Percentiles rank a stretch among this genome's conserved stretches.
Evolutionary conservation across 2,329 filamentous ascomycete species (phyloP).

Genomic region (Laburnicola sp.): DNA sequence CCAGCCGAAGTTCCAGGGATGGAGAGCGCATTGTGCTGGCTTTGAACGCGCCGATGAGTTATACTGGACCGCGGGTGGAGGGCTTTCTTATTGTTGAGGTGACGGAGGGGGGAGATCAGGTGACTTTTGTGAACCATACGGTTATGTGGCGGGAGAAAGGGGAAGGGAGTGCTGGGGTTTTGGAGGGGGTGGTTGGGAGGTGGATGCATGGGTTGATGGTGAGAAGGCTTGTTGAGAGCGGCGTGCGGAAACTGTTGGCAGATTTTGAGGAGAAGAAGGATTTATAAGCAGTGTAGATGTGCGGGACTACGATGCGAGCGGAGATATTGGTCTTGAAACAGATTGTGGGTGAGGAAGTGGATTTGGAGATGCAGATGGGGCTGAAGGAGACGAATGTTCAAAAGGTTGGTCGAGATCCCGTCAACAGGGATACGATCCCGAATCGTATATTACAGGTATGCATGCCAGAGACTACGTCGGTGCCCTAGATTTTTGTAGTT

Average conservation of each 20-base stretch:
- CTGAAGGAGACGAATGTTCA: too few species aligned
- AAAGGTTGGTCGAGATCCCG: too few species aligned
- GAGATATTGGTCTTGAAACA: too few species aligned
- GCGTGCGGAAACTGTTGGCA: constrained; percentile 1
- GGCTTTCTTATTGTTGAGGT: neutral
- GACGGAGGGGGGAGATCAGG: neutral
- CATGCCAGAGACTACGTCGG: too few species aligned
- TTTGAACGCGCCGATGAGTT: constrained; percentile 5
- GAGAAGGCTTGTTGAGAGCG: constrained; percentile 4
- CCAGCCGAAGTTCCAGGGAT: neutral
- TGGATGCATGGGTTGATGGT: constrained; percentile 10
- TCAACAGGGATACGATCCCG: too few species aligned
- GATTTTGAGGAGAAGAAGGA: neutral
- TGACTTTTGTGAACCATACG: constrained; percentile 7
- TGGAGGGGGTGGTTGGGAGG: constrained; percentile 7
- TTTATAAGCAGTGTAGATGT: too few species aligned
- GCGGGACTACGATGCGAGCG: too few species aligned
- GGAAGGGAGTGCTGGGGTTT: neutral
- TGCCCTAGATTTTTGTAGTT: too few species aligned
- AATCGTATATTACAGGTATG: too few species aligned
- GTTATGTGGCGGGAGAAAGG: constrained; percentile 9
- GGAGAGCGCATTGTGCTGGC: neutral
- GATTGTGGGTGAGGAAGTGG: too few species aligned
- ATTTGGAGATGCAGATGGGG: too few species aligned
- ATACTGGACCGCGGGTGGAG: neutral